Evolutionary conservation across 148 eudicot species (phyloP), one percentile per base, ranked within the genome.

Genomic region (Rhododendron williamsianum): DNA sequence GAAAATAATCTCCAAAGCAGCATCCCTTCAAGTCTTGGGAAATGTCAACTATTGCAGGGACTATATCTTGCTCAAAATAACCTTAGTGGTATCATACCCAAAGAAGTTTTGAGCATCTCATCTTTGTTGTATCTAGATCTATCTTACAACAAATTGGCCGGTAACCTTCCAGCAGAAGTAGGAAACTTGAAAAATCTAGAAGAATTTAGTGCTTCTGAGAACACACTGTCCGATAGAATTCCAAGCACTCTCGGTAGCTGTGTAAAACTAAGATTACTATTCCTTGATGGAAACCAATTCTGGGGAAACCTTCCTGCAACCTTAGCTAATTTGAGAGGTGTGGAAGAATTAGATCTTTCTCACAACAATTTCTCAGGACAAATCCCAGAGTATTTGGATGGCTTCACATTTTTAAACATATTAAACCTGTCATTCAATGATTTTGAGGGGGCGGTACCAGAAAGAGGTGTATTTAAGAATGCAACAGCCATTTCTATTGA

Each of bases 261-360:
- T 71, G 41, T 33, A 1, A 10, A 0, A 11, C 12, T 71, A 5
- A 13, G 0, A 27, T 0, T 12, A 0, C 16, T 71, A 1, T 0
- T 1, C 0, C 16, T 71, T 30, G 76, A 0, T 11, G 19, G 41
- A 0, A 30, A 71, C 41, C 3, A 27, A 27, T 71, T 71, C 18
- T 33, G 19, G 15, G 76, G 76, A 27, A 33, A 9, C 8, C 16
- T 71, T 30, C 76, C 76, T 10, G 9, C 85, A 63, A n/a, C 71
- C 52, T 73, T 83, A 52, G 12, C 41, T 33, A 45, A 10, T 5
- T 83, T 83, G 56, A 83, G 73, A 19, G 85, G 85, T 6, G 11
- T 83, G 4, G 9, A 12, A 30, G 1, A 48, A 7, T 30, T 27
- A 11, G 65, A 73, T 36, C 80, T 83, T 0, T 83, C 85, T 0